Evolutionary conservation across 2,329 filamentous ascomycete species (phyloP), one percentile per base, ranked within the genome.

Genomic region (Neofusicoccum parvum): DNA sequence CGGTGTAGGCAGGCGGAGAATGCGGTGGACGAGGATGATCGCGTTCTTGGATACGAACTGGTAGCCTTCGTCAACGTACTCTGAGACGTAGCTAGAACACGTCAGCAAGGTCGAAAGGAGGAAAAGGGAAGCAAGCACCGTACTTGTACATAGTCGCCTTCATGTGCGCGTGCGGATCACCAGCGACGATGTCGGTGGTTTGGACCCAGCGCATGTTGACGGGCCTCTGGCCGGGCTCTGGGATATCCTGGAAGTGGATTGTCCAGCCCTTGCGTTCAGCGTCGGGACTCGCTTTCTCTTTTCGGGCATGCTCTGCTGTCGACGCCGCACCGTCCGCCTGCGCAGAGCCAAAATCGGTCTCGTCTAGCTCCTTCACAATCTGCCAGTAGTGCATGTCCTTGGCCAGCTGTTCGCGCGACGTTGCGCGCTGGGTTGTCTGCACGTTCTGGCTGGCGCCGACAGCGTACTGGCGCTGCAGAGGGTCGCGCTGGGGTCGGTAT

Each of bases 21-120:
- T 77, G 39, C 86, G 85, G 70, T 86, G 82, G 36, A 89, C 74
- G 66, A 83, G 82, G 56, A 89, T 75, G 51, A 86, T 78, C 63
- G 86, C 81, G 70, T 88, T 86, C 62, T 84, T 81, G 65, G 84
- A 80, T 43, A 88, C 81, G 69, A 88, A 86, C 65, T 82, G 81
- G 70, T 87, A 81, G 27, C 87, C 87, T 70, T 85, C 80, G 20
- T 85, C 72, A 60, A 86, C 76, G 70, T 86, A 87, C 70, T 88
- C 85, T 5, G 82, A 84, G 23, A 84, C 80, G 68, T 85, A 87
- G 59, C 86, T 87, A 67, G 41, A 4, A 11, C 6, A 17, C 39
- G 49, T 67, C 36, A 64, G 63, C 36, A 12, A 27, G 3, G 39
- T 23, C 15, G 10, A 11, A 23, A 37, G 15, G 7, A 34, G 17